These are phyloP conservation scores for Panicum virgatum DNA, from an alignment of 202 grass and related monocot species.

Conservation along the genomic window DNA sequence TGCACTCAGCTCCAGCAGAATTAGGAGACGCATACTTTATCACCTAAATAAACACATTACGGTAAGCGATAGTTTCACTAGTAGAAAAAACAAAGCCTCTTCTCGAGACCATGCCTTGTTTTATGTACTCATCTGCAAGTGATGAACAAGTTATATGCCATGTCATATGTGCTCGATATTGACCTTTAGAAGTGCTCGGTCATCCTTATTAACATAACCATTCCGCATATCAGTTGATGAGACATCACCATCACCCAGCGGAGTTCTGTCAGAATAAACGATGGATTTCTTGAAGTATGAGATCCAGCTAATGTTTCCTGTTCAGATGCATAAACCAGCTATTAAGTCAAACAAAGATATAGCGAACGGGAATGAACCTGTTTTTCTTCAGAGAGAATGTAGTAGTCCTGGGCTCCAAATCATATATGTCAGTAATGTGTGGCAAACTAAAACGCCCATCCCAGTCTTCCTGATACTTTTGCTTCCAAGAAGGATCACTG, in stretches of 20 bases:
- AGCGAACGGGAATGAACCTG: conserved; percentile 47
- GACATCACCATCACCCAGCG: conserved; percentile 38
- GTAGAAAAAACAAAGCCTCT: background rate
- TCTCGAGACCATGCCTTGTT: conserved; percentile 18
- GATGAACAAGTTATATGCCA: background rate
- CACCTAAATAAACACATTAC: conserved; percentile 55
- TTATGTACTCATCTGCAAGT: conserved; percentile 7
- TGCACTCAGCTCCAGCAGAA: conserved; percentile 91
- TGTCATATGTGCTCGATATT: conserved; percentile 32
- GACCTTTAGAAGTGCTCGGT: conserved; percentile 94
- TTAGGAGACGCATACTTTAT: conserved; percentile 84
- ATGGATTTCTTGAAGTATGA: conserved; percentile 14
- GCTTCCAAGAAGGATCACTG: conserved; percentile 70
- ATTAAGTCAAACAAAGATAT: conserved; percentile 9
- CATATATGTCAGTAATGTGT: conserved; percentile 86
- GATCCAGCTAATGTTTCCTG: background rate
- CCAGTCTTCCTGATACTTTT: conserved; percentile 78
- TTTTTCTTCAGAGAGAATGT: conserved; percentile 87
- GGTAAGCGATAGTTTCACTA: conserved; percentile 22
- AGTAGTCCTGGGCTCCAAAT: conserved; percentile 72
- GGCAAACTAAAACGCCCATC: conserved; percentile 71
- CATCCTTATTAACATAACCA: conserved; percentile 85
- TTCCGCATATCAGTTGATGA: conserved; percentile 55
- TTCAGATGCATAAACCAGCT: conserved; percentile 8
- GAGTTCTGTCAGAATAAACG: conserved; percentile 57